Base-by-base conservation (phyloP, 495 filamentous ascomycete species). In the Podospora fimiseda region DNA sequence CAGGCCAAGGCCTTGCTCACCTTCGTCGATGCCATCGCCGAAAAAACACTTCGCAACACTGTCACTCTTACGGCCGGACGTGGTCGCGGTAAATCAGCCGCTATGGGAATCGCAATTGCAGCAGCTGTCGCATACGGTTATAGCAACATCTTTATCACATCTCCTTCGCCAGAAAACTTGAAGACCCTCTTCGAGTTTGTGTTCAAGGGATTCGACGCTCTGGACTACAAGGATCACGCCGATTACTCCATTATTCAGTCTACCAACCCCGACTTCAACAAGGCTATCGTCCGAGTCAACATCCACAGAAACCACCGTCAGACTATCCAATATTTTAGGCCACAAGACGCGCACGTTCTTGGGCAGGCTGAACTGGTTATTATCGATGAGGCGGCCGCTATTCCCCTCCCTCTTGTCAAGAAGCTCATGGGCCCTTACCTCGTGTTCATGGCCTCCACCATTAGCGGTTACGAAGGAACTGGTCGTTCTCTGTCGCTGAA, bases 101-200 rank as follows among this genome's bases (percentile, higher is more conserved):
- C 92, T 33, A 77, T 97, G 57, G 94, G 94, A 63, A 81, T 99
- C 50, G 88, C 94, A 14, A 87, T 99, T 53, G 90, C 94, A 37
- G 90, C 94, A 8, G 94, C 94, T 13, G 78, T 97, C 51, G 91
- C 92, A 0, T 88, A 96, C 62, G 94, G 94, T 16, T 99, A 99
- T 64, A 95, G 89, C 72, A 99, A 99, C 66, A 94, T 99, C 60
- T 99, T 99, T 74, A 95, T 99, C 64, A 99, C 94, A 2, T 99
- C 94, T 19, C 94, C 94, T 14, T 95, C 88, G 56, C 94, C 94
- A 1, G 94, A 97, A 74, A 99, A 97, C 70, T 77, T 99, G 73
- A 97, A 97, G 72, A 97, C 94, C 0, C 74, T 97, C 18, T 99
- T 99, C 66, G 90, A 97, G 61, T 99, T 99, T 56, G 81, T 97